Base-by-base conservation (phyloP, 805 yeast genomes). In the Citeromyces nyonsensis region DNA sequence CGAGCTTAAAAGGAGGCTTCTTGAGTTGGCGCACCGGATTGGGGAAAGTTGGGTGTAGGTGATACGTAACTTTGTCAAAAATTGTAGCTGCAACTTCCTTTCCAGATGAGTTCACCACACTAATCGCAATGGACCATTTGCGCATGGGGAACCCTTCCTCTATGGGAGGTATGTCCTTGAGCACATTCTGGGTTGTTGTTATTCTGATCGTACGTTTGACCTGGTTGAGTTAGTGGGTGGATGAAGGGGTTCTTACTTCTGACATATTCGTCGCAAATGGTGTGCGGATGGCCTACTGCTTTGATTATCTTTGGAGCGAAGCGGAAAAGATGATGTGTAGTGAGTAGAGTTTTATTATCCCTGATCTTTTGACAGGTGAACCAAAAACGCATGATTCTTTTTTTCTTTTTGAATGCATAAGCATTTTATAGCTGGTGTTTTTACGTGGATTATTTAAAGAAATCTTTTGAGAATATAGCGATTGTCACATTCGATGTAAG, bases 91-190 rank as follows among this genome's bases (percentile, higher is more conserved):
- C 88, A 30, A 81, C 62, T 44, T 78, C 88, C 36, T 75, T 69
- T 12, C 95, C 95, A 36, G 72, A 69, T 38, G 74, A 76, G 44
- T 85, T 86, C 38, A 91, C 64, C 48, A 85, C 54, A 27, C 69
- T 56, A 31, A 91, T 68, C 50, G 76, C 73, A 40, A 91, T 77
- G 30, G 81, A 68, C 98, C 98, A 88, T 54, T 74, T 73, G 50
- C 97, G 76, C 80, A 88, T 78, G 11, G 98, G 97, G 51, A 79
- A 88, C 7, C 82, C 82, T 51, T 83, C 93, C 42, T 80, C 85
- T 36, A 80, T 91, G 10, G 86, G 76, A 10, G 93, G 81, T 15
- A 76, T 73, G 45, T 80, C 94, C 38, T 74, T 73, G 39, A 84
- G 59, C 40, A 88, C 66, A 47, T 76, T 78, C 58, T 88, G 96